Conservation (phyloP, 106 monocot genomes). For the Dendrobium nobile region DNA sequence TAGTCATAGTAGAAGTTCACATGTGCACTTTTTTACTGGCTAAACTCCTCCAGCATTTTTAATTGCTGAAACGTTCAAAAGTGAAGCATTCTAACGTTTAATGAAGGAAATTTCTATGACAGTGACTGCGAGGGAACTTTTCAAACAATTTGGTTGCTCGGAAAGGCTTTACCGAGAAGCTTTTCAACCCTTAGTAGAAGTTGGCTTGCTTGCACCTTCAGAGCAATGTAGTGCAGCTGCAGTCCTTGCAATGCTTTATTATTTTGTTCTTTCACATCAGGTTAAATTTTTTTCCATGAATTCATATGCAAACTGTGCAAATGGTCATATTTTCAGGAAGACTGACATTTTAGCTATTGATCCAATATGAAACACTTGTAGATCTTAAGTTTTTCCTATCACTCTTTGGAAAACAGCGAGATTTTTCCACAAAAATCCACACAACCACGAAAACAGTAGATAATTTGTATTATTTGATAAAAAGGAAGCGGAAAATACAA, state of each 20-base stretch:
- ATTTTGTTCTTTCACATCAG: constrained; percentile 60
- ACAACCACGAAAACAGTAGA: no score
- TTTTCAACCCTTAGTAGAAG: constrained; percentile 58
- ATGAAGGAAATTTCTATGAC: constrained; percentile 23
- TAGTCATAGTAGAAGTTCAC: neutral
- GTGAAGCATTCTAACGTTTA: constrained; percentile 7
- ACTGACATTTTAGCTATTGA: neutral
- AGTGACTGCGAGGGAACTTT: constrained; percentile 77
- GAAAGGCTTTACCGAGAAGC: constrained; percentile 41
- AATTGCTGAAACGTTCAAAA: no score
- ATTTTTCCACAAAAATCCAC: no score
- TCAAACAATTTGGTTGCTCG: constrained; percentile 67
- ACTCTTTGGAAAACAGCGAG: no score
- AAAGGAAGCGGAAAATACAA: no score
- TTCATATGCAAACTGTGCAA: neutral
- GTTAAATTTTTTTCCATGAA: constrained; percentile 17
- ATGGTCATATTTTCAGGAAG: neutral
- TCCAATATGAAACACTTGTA: no score
- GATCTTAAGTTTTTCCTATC: no score
- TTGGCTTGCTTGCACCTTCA: constrained; percentile 55
- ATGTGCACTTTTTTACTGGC: neutral
- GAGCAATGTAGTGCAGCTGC: constrained; percentile 76
- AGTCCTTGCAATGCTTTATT: constrained; percentile 63
- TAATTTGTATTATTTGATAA: no score
- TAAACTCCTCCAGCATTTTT: neutral